Evolutionary conservation across 305 asterid species (phyloP).

Genomic region (Fraxinus nigra): DNA sequence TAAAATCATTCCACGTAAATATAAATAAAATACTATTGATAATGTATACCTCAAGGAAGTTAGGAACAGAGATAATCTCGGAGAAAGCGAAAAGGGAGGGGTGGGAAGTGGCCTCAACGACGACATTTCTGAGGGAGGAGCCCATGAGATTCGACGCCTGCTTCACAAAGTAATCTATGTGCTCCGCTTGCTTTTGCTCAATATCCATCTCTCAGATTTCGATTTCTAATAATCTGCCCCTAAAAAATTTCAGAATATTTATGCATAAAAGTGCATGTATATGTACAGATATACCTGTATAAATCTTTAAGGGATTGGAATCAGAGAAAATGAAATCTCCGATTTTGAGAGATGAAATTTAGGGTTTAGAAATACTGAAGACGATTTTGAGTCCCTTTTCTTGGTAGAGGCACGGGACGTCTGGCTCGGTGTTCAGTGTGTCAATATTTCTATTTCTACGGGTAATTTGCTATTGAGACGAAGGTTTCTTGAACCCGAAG

Average conservation of each 20-base stretch:
- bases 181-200: conserved; percentile 87
- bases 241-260: background rate
- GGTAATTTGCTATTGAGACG: background rate
- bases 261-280: background rate
- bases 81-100: conserved; percentile 97
- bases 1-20: background rate
- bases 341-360: conserved; percentile 16
- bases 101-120: conserved; percentile 94
- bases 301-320: background rate
- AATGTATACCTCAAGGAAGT: conserved; percentile 51
- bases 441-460: background rate
- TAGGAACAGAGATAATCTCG: conserved; percentile 77
- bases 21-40: background rate
- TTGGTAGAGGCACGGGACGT: background rate
- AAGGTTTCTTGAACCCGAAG: background rate
- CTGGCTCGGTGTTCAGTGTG: background rate
- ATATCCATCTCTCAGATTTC: conserved; percentile 59
- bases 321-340: conserved; percentile 2
- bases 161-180: conserved; percentile 74
- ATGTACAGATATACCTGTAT: background rate
- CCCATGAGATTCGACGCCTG: conserved; percentile 60
- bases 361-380: conserved; percentile 26
- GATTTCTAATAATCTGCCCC: conserved; percentile 23
- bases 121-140: conserved; percentile 49
- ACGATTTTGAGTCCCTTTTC: background rate